These are phyloP conservation scores for Saccharomycopsis guyanensis DNA, from an alignment of 805 yeast genomes.

Conservation along the genomic window DNA sequence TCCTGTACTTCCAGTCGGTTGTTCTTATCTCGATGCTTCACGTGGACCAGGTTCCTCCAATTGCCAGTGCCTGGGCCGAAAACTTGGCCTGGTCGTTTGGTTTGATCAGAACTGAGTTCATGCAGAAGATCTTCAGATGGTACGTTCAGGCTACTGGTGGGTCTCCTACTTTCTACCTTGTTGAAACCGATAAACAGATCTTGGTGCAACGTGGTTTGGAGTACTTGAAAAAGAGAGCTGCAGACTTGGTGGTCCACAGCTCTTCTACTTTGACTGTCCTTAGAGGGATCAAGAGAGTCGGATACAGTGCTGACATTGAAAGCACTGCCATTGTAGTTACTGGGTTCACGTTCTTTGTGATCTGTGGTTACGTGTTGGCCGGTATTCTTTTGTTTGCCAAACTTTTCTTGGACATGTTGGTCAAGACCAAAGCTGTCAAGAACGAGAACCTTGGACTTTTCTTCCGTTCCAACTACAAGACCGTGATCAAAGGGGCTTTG, in stretches of 20 bases:
- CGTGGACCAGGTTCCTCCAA: slow-evolving; percentile 83
- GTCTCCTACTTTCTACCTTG: slow-evolving; percentile 59
- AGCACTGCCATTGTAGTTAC: slow-evolving; percentile 77
- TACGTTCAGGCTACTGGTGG: slow-evolving; percentile 88
- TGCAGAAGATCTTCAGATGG: slow-evolving; percentile 85
- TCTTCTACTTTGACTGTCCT: slow-evolving; percentile 56
- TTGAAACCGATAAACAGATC: slow-evolving; percentile 42
- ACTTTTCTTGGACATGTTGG: slow-evolving; percentile 39
- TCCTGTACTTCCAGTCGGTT: slow-evolving; percentile 82
- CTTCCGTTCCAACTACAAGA: slow-evolving; percentile 49
- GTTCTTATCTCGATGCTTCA: slow-evolving; percentile 79
- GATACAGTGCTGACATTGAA: slow-evolving; percentile 70
- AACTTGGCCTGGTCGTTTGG: slow-evolving; percentile 96
- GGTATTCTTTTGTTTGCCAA: slow-evolving; percentile 51
- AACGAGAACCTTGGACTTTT: slow-evolving; percentile 33
- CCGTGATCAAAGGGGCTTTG: slow-evolving; percentile 68
- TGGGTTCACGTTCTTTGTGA: slow-evolving; percentile 77
- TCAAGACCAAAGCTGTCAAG: slow-evolving; percentile 43
- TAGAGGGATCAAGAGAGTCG: slow-evolving; percentile 83
- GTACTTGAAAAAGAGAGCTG: slow-evolving; percentile 32
- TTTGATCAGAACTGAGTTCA: slow-evolving; percentile 63
- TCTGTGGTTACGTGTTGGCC: slow-evolving; percentile 67
- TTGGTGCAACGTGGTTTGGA: slow-evolving; percentile 64
- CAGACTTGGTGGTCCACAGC: slow-evolving; percentile 35
- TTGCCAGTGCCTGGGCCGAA: slow-evolving; percentile 87